Evolutionary conservation across 306 rosid species (phyloP).

Genomic region (Fragaria iinumae): DNA sequence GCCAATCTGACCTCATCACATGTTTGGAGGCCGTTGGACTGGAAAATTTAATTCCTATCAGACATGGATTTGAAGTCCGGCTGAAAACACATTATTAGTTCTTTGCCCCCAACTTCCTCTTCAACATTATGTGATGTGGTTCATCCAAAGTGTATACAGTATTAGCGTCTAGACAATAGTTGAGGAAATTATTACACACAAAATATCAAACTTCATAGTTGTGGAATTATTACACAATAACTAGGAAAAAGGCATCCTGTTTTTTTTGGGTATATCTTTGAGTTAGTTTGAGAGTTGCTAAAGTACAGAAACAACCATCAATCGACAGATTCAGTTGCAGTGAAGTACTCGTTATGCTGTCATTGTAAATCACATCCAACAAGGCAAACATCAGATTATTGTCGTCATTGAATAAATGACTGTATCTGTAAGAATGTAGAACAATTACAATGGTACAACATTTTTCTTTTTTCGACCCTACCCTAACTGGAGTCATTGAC

Average conservation of each 20-base stretch:
- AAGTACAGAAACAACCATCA: not conserved
- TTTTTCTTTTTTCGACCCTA: conserved; percentile 24
- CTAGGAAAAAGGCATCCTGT: too few relatives aligned
- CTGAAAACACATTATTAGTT: too few relatives aligned
- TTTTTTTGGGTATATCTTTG: too few relatives aligned
- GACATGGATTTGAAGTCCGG: too few relatives aligned
- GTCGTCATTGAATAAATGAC: conserved; percentile 5
- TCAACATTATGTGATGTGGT: not conserved
- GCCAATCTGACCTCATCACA: too few relatives aligned
- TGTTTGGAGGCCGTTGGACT: too few relatives aligned
- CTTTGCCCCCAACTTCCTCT: not conserved
- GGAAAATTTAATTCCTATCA: too few relatives aligned
- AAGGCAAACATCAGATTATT: not conserved
- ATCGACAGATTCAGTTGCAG: not conserved
- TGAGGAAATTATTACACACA: not conserved
- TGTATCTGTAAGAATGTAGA: conserved; percentile 21
- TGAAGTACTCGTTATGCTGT: not conserved
- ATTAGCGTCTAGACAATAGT: not conserved
- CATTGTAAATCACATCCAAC: not conserved
- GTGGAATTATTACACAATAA: not conserved
- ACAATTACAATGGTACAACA: conserved; percentile 25
- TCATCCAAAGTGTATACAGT: not conserved
- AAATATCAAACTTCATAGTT: not conserved
- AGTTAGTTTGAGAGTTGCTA: not conserved
- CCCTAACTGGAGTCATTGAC: not conserved